Evolutionary conservation across 805 yeast species (phyloP).

Genomic region (Schwanniomyces pseudopolymorphus): DNA sequence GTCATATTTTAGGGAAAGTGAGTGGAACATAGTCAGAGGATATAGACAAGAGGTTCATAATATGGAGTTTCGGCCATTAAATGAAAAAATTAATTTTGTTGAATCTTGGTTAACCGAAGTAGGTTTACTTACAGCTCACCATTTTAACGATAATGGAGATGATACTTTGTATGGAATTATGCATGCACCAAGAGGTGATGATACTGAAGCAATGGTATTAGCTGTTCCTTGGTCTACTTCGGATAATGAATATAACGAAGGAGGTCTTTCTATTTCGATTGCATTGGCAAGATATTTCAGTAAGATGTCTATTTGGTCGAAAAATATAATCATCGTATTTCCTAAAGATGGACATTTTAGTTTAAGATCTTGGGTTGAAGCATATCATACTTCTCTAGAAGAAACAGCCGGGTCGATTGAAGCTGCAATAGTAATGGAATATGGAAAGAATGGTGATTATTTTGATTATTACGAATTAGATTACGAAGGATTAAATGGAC

Average conservation of each 20-base stretch:
- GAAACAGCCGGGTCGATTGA: conserved; percentile 92
- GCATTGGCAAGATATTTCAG: conserved; percentile 78
- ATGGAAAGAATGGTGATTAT: conserved; percentile 62
- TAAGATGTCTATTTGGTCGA: conserved; percentile 92
- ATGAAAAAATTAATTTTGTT: conserved; percentile 46
- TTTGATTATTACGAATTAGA: conserved; percentile 71
- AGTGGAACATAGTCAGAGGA: conserved; percentile 90
- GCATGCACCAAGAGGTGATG: conserved; percentile 94
- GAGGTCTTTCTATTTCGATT: conserved; percentile 73
- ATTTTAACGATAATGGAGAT: conserved; percentile 42
- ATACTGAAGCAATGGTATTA: conserved; percentile 90
- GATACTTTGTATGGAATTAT: conserved; percentile 69
- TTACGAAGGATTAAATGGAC: conserved; percentile 93
- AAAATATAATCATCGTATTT: conserved; percentile 83
- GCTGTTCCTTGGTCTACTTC: conserved; percentile 84
- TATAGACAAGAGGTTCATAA: conserved; percentile 59
- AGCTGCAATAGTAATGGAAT: conserved; percentile 84
- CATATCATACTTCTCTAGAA: conserved; percentile 83
- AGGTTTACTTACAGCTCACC: conserved; percentile 63
- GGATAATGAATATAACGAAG: conserved; percentile 65
- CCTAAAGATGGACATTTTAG: conserved; percentile 71
- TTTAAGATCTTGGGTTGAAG: conserved; percentile 86
- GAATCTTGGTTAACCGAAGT: conserved; percentile 63
- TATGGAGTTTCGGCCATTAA: conserved; percentile 29
- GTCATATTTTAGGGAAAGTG: conserved; percentile 87